phyloP scores from a whole-genome alignment of 1,284 basidiomycete genomes.

The Heliocybe sulcata region DNA sequence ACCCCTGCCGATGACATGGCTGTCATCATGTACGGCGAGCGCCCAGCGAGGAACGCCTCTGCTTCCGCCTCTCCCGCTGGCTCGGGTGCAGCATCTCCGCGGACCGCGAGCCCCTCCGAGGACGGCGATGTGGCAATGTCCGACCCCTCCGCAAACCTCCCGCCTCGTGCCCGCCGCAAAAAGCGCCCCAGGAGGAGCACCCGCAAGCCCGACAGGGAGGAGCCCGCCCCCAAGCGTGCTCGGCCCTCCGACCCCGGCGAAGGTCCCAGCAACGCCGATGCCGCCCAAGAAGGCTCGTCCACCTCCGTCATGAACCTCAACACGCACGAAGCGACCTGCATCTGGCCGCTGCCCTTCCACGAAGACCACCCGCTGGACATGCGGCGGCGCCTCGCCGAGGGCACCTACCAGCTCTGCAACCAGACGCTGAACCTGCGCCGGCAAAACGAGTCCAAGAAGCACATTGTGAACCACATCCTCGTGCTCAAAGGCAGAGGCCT shows the following conservation, averaged over 20 bases:
- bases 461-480: neutral
- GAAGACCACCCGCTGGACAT: neutral
- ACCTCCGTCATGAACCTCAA: no score
- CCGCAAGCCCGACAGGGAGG: no score
- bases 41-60: neutral
- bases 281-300: no score
- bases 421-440: neutral
- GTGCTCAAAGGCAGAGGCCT: neutral
- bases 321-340: no score
- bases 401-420: neutral
- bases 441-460: neutral
- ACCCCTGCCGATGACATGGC: neutral
- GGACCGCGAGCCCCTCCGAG: neutral
- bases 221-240: no score
- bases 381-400: neutral
- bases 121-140: neutral
- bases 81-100: neutral
- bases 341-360: no score
- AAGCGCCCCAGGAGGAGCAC: no score
- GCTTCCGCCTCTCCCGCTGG: neutral
- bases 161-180: neutral
- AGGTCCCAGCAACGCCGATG: no score
- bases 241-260: no score
- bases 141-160: neutral
- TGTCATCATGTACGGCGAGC: neutral